These are phyloP conservation scores for Betula pendula DNA, from an alignment of 306 rosid genomes.

Conservation along the genomic window DNA sequence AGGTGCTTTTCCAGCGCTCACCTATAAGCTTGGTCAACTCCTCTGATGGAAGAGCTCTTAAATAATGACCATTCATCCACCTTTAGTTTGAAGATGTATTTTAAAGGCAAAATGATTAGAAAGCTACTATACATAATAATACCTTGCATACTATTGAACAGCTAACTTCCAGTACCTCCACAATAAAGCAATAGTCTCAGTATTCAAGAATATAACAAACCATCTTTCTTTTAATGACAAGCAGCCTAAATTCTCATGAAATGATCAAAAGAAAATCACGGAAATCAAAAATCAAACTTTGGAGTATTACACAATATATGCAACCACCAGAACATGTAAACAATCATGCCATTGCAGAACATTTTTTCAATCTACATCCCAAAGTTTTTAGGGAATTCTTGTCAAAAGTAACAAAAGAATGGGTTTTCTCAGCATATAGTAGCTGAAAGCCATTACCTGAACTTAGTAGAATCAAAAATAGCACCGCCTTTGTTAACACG, in stretches of 20 bases:
- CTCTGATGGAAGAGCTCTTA: constrained; percentile 68
- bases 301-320: background rate
- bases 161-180: background rate
- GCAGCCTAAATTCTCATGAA: constrained; percentile 16
- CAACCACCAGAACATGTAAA: background rate
- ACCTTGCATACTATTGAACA: background rate
- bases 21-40: constrained; percentile 70
- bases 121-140: background rate
- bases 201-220: constrained; percentile 2
- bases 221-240: constrained; percentile 14
- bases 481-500: constrained; percentile 96
- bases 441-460: constrained; percentile 48
- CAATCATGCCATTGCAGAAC: background rate
- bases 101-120: background rate
- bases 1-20: constrained; percentile 68
- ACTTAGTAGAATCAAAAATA: constrained; percentile 73
- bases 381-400: constrained; percentile 6
- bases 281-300: background rate
- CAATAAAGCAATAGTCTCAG: constrained; percentile 1
- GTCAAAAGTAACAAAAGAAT: background rate
- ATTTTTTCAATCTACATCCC: constrained; percentile 5
- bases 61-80: constrained; percentile 99
- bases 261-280: background rate
- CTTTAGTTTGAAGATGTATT: constrained; percentile 35
- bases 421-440: constrained; percentile 12